Evolutionary conservation across 495 filamentous ascomycete genomes (phyloP).

Genomic region (Aspergillus haitiensis): DNA sequence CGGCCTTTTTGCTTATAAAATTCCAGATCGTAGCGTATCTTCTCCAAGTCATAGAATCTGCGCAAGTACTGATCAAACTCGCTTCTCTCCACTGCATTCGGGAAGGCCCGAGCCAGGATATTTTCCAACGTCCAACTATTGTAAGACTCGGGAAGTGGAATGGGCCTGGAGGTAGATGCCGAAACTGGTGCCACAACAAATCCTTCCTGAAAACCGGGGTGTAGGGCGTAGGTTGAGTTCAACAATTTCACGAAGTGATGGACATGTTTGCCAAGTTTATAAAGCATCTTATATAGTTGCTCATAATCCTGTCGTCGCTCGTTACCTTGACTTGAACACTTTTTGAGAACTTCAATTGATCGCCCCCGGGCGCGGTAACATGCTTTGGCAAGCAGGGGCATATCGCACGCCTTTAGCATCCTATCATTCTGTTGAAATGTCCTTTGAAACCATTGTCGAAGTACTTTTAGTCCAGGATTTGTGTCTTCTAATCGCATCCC

Average conservation of each 20-base stretch:
- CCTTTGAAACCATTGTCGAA: background rate
- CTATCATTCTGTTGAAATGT: background rate
- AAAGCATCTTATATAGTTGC: background rate
- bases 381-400: background rate
- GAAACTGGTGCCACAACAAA: background rate
- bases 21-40: background rate
- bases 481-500: background rate
- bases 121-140: background rate
- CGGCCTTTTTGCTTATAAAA: background rate
- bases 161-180: background rate
- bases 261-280: background rate
- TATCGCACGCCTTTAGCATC: background rate
- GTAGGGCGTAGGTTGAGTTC: background rate
- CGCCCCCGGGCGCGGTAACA: background rate
- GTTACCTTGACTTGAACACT: background rate
- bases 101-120: background rate
- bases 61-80: background rate
- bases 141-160: background rate
- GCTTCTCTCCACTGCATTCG: background rate
- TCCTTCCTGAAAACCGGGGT: background rate
- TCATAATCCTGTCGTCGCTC: background rate
- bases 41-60: background rate
- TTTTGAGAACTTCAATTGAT: background rate
- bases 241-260: background rate
- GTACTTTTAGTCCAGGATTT: background rate